Percentiles rank a stretch among this genome's conserved stretches.
These are phyloP conservation scores for Picocystis sp. DNA, from an alignment of 163 green algal genomes.

Conservation along the genomic window DNA sequence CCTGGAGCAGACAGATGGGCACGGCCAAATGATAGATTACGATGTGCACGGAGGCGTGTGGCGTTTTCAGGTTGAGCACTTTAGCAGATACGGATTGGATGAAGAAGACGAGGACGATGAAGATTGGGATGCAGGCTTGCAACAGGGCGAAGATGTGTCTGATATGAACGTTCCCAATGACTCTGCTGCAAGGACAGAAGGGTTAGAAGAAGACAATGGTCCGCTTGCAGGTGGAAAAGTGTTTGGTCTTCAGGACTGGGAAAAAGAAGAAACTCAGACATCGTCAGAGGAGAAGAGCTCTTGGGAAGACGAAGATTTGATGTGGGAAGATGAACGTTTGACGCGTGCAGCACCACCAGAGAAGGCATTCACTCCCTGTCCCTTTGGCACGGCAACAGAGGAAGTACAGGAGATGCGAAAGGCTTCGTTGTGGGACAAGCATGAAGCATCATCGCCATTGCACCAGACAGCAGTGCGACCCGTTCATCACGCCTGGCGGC, in stretches of 20 bases:
- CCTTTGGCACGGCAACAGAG: no score
- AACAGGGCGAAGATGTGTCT: neutral
- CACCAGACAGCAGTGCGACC: no score
- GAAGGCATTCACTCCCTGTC: no score
- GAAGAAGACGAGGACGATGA: constrained; percentile 1
- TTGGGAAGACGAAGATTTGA: no score
- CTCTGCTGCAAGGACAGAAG: neutral
- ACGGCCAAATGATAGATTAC: constrained; percentile 61
- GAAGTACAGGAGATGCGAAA: no score
- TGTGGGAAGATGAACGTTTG: no score
- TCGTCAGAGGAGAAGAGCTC: no score
- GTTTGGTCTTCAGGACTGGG: constrained; percentile 1
- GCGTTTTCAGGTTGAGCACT: constrained; percentile 81
- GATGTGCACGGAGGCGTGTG: constrained; percentile 43
- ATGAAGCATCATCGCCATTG: no score
- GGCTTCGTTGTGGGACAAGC: no score
- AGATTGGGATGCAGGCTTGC: neutral
- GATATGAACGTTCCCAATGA: neutral
- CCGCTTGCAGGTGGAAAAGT: neutral
- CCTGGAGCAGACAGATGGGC: constrained; percentile 26
- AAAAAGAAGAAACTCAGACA: constrained; percentile 11
- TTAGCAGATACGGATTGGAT: constrained; percentile 59
- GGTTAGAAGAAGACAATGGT: neutral
- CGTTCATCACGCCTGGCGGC: no score
- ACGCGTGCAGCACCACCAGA: no score